Conservation (phyloP, 257 asterid species). For the Penstemon eatonii region DNA sequence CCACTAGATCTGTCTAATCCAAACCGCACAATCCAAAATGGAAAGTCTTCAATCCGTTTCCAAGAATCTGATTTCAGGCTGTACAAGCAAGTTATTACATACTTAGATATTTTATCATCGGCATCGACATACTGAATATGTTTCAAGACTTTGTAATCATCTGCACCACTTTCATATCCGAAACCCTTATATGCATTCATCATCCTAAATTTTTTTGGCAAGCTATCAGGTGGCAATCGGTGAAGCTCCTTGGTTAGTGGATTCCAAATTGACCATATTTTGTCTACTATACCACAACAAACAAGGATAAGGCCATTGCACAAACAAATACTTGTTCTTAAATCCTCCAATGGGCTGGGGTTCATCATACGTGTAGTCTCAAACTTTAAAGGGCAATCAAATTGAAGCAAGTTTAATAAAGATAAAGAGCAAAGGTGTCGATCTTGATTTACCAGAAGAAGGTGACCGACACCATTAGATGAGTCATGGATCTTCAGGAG, state of each 20-base stretch:
- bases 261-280: background rate
- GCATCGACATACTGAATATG: conserved; percentile 2
- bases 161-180: conserved; percentile 11
- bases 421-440: background rate
- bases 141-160: background rate
- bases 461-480: background rate
- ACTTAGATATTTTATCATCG: background rate
- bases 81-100: background rate
- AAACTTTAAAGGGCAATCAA: too few species aligned
- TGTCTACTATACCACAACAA: background rate
- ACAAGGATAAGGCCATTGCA: conserved; percentile 25
- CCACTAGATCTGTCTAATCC: too few species aligned
- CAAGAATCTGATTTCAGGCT: background rate
- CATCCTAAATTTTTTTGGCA: too few species aligned
- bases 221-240: background rate
- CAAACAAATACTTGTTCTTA: background rate
- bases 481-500: background rate
- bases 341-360: background rate
- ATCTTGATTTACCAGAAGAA: background rate
- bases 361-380: background rate
- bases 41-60: too few species aligned
- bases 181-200: background rate
- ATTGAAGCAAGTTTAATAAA: background rate
- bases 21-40: too few species aligned
- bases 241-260: conserved; percentile 20